Evolutionary conservation across 768 basidiomycete genomes (phyloP).

Genomic region (Suillus brevipes): DNA sequence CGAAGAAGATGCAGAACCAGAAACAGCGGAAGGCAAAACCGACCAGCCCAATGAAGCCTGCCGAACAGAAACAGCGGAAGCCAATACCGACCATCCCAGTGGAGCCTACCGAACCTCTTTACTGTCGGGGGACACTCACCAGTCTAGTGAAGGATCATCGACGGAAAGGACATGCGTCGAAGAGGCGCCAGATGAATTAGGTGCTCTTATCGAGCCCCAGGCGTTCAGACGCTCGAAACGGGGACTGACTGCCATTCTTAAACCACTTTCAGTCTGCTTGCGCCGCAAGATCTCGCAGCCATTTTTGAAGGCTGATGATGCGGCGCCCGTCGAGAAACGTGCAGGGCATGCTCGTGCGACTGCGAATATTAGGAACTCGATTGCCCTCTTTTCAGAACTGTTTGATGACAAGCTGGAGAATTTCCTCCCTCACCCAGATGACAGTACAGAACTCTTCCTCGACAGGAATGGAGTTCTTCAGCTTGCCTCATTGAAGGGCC

Average conservation of each 20-base stretch:
- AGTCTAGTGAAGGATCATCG: conserved; percentile 4
- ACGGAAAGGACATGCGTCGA: background rate
- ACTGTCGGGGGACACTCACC: background rate
- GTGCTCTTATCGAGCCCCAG: background rate
- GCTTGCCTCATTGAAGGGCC: conserved; percentile 40
- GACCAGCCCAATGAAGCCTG: background rate
- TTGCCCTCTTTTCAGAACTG: conserved; percentile 29
- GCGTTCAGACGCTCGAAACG: conserved; percentile 9
- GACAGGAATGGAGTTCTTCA: conserved; percentile 29
- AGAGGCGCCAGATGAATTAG: background rate
- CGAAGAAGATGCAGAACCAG: background rate
- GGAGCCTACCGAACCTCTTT: background rate
- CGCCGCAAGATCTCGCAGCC: conserved; percentile 9
- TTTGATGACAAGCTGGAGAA: conserved; percentile 28
- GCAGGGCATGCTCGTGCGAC: conserved; percentile 26
- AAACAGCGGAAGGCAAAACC: background rate
- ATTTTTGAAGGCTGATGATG: conserved; percentile 6
- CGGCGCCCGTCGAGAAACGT: background rate
- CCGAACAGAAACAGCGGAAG: background rate
- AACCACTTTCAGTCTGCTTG: conserved; percentile 15
- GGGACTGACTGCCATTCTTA: conserved; percentile 19
- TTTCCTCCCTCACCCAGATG: conserved; percentile 32
- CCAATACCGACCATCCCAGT: background rate
- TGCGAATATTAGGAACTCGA: conserved; percentile 25
- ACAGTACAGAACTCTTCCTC: conserved; percentile 29